Percentiles rank a stretch among this genome's conserved stretches.
phyloP scores from a whole-genome alignment of 73 alveolate genomes.

The Durusdinium trenchii region DNA sequence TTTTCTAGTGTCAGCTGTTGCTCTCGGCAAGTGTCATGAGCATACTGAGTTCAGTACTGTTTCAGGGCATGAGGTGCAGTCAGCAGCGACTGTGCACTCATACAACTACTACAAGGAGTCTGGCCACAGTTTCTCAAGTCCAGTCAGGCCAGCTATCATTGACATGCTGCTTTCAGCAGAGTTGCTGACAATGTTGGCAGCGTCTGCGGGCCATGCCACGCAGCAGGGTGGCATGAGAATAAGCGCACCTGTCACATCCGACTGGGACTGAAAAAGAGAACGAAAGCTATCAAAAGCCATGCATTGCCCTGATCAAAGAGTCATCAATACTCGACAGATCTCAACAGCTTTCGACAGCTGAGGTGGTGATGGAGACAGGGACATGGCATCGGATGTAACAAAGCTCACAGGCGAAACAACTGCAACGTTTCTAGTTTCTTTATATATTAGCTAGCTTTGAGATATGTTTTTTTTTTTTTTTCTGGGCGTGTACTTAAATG shows the following conservation, averaged over 20 bases:
- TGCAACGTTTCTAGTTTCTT: no score
- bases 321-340: no score
- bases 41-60: not conserved
- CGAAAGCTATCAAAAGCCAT: not conserved
- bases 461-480: not conserved
- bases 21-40: not conserved
- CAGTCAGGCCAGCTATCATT: not conserved
- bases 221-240: not conserved
- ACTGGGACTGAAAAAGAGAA: not conserved
- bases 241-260: not conserved
- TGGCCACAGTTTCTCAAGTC: not conserved
- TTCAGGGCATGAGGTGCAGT: not conserved
- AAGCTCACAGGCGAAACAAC: constrained; percentile 9
- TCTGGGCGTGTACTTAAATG: no score
- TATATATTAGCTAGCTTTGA: not conserved
- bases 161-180: no score
- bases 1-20: not conserved
- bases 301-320: no score
- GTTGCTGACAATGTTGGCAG: not conserved
- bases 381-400: constrained; percentile 49
- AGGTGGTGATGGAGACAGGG: constrained; percentile 59
- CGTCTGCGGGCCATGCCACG: not conserved
- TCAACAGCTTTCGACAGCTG: not conserved
- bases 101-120: not conserved
- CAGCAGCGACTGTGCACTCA: not conserved